Evolutionary conservation across 139 green algal species (phyloP), one percentile per base, ranked within the genome.

Genomic region (Pseudopediastrum boryanum): DNA sequence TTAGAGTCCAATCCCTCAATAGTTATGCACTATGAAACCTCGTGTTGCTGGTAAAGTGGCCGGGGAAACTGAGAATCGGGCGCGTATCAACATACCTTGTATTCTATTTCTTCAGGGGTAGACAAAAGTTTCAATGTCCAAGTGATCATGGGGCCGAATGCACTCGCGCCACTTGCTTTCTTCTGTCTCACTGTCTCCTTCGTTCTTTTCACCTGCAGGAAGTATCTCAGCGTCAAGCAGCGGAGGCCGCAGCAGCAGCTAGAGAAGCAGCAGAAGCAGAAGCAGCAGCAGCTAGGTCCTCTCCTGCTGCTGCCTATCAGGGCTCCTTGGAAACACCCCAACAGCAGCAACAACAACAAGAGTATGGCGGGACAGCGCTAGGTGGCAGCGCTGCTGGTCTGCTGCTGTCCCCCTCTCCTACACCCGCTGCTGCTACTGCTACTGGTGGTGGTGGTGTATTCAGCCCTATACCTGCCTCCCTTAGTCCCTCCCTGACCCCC

Each of bases 181-280:
- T 52, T 35, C 35, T 8, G 27, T 62, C 5, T 35, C 6, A n/a
- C 25, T 4, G 4, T 23, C 25, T 62, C 25, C 7, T 62, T 62
- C 3, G 52, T n/a, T 62, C 25, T n/a, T n/a, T 62, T n/a, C 61
- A 69, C 13, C 27, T 69, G 61, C 27, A 42, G 29, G 61, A 35
- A 69, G 61, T 36, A 69, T 35, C 61, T 44, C 73, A 80, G 31
- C 59, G 43, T 43, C 36, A 69, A 39, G 59, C 35, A 38, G 31
- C 39, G 23, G 25, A 59, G 50, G 8, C 61, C 7, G 27, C 70
- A 52, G 54, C 71, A 46, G 6, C 65, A 46, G 59, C 73, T 73
- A 33, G 61, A 80, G 73, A 42, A 80, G 59, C 73, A 64, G 58
- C 58, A 63, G 68, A 50, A 72, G 67, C 35, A 41, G 80, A 35